Evolutionary conservation across 352 stramenopile species (phyloP).

Genomic region (Globisporangium cylindrosporum): DNA sequence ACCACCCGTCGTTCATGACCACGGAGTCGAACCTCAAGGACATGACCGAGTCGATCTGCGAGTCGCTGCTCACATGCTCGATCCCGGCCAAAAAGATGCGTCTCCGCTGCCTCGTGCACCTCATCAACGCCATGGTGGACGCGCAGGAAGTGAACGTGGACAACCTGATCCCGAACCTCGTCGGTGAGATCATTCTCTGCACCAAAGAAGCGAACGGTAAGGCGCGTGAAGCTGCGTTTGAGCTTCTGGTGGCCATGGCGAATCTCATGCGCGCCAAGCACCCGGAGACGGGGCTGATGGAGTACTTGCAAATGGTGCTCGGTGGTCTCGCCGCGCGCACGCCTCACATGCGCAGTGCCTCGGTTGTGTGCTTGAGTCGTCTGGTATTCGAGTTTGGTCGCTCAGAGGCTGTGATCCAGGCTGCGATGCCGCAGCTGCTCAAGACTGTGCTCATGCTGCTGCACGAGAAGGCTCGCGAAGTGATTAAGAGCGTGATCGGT

Average conservation of each 20-base stretch:
- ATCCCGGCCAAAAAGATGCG: slow-evolving; percentile 95
- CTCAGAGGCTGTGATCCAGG: slow-evolving; percentile 55
- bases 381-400: slow-evolving; percentile 94
- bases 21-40: slow-evolving; percentile 85
- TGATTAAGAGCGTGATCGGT: slow-evolving; percentile 95
- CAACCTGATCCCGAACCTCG: slow-evolving; percentile 87
- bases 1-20: slow-evolving; percentile 75
- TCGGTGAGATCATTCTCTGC: slow-evolving; percentile 96
- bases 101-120: slow-evolving; percentile 86
- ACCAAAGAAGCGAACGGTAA: slow-evolving; percentile 97
- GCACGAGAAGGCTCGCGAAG: slow-evolving; percentile 93
- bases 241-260: slow-evolving; percentile 83
- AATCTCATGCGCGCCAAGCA: slow-evolving; percentile 67
- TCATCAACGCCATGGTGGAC: slow-evolving; percentile 76
- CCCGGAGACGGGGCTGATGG: slow-evolving; percentile 64
- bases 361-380: slow-evolving; percentile 92
- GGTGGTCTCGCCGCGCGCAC: slow-evolving; percentile 91
- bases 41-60: slow-evolving; percentile 92
- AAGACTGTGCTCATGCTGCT: slow-evolving; percentile 92
- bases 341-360: slow-evolving; percentile 95
- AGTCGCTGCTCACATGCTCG: slow-evolving; percentile 93
- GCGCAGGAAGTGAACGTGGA: slow-evolving; percentile 73
- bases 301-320: slow-evolving; percentile 93
- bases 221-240: slow-evolving; percentile 85
- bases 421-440: slow-evolving; percentile 86